Base-by-base conservation (phyloP, 2,329 filamentous ascomycete species). In the Hysterium pulicare region DNA sequence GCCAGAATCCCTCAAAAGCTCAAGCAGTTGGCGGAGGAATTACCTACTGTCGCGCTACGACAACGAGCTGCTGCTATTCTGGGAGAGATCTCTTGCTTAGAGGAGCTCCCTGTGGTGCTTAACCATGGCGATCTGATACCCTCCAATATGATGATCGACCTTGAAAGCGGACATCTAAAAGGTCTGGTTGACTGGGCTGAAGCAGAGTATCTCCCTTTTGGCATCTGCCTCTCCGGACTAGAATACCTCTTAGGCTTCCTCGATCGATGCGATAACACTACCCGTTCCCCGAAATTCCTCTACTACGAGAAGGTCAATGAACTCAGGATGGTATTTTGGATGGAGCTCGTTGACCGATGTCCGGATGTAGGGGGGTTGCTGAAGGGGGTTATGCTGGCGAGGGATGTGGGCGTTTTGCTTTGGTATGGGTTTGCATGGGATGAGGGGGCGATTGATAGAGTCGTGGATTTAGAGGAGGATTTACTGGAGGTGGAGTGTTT, bases 341-440 rank as follows among this genome's bases (percentile, higher is more conserved):
- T 50, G 2, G 54, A 58, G 19, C 46, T 79, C 26, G 42, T 53
- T 13, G 51, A 54, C 1, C 49, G 63, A 4, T 52, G 71, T 1
- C 65, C 69, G 0, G 61, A 61, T 15, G 50, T 78, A 7, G 48
- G 51, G 11, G 43, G 60, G 8, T 45, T 64, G 2, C 30, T 63
- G 10, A 53, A 64, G 4, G 65, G 66, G 1, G 61, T 79, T 0
- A 56, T 55, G 40, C 49, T 71, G 30, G 72, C 78, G 10, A 71
- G 72, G 68, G 57, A 69, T 57, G 50, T 83, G 15, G 81, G 82
- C 0, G 70, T 84, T 5, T 46, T 84, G 15, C 67, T 84, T 2
- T 84, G 82, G 81, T 72, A 78, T 57, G 81, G 80, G 1, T 80
- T 79, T 54, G 79, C 80, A 2, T 84, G 81, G 60, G 81, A 84